A percentile compares a stretch with the other conserved stretches of the same genome.
These are phyloP conservation scores for Backusella parvicylindrica DNA, from an alignment of 192 early-diverging fungal genomes.

Conservation along the genomic window DNA sequence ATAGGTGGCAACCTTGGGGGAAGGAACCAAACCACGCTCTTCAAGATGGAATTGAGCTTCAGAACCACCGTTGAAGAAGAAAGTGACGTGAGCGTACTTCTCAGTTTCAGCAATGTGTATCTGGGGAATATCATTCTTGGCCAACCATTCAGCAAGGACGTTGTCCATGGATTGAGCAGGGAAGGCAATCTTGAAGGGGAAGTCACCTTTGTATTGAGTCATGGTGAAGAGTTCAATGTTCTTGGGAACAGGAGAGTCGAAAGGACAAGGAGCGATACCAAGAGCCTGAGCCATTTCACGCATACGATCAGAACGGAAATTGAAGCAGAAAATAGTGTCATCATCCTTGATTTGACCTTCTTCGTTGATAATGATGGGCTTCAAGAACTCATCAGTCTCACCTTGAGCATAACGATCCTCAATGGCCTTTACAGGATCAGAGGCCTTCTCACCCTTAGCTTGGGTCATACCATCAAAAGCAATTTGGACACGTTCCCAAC, in stretches of 20 bases:
- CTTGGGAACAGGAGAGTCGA: slow-evolving; percentile 76
- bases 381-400: slow-evolving; percentile 99
- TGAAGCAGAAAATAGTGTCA: slow-evolving; percentile 97
- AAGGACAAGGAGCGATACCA: slow-evolving; percentile 83
- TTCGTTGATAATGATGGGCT: slow-evolving; percentile 89
- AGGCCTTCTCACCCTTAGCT: slow-evolving; percentile 70
- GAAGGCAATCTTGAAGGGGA: slow-evolving; percentile 94
- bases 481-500: slow-evolving; percentile 97
- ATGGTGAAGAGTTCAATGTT: slow-evolving; percentile 87
- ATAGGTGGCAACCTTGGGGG: slow-evolving; percentile 97
- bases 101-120: slow-evolving; percentile 99
- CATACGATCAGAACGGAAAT: slow-evolving; percentile 98
- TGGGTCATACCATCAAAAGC: slow-evolving; percentile 89
- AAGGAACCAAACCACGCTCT: slow-evolving; percentile 85
- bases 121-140: slow-evolving; percentile 83
- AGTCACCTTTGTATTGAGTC: slow-evolving; percentile 98
- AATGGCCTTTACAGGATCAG: slow-evolving; percentile 67
- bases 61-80: slow-evolving; percentile 99
- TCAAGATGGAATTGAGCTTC: slow-evolving; percentile 89
- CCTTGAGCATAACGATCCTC: slow-evolving; percentile 83
- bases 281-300: slow-evolving; percentile 85
- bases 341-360: slow-evolving; percentile 76
- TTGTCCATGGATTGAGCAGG: slow-evolving; percentile 97
- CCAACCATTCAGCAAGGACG: slow-evolving; percentile 95
- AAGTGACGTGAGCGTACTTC: slow-evolving; percentile 99